Conservation (phyloP, 2,329 filamentous ascomycete species). For the Beauveria brongniartii region DNA sequence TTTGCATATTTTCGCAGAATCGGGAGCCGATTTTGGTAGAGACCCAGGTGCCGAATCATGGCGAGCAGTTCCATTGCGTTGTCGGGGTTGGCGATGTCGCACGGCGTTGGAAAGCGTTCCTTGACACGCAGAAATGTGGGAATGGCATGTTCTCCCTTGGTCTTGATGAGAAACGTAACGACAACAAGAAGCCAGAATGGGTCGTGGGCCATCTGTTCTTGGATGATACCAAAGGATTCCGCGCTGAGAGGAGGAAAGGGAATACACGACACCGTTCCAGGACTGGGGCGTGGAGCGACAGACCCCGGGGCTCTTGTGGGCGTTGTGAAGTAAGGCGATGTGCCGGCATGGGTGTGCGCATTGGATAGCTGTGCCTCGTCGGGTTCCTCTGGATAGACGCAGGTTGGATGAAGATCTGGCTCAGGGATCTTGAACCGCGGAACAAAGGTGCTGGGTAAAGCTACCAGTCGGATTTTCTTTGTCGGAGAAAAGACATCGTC, state of each 20-base stretch:
- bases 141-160: slow-evolving; percentile 63
- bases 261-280: slow-evolving; percentile 43
- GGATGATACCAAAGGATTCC: slow-evolving; percentile 66
- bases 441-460: background rate
- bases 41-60: slow-evolving; percentile 63
- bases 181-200: slow-evolving; percentile 77
- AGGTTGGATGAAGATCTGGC: background rate
- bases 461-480: background rate
- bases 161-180: slow-evolving; percentile 78
- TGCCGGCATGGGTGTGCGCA: background rate
- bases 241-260: slow-evolving; percentile 61
- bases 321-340: slow-evolving; percentile 27
- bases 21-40: slow-evolving; percentile 58
- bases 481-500: background rate
- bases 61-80: slow-evolving; percentile 42
- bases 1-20: slow-evolving; percentile 64
- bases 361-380: background rate
- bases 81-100: slow-evolving; percentile 48
- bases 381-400: background rate
- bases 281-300: slow-evolving; percentile 26
- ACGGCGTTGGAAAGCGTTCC: slow-evolving; percentile 57
- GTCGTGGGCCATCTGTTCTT: slow-evolving; percentile 66
- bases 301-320: slow-evolving; percentile 11
- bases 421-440: background rate
- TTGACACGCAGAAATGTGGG: slow-evolving; percentile 67